These are phyloP conservation scores for Corylus avellana DNA, from an alignment of 306 rosid species.

Conservation along the genomic window DNA sequence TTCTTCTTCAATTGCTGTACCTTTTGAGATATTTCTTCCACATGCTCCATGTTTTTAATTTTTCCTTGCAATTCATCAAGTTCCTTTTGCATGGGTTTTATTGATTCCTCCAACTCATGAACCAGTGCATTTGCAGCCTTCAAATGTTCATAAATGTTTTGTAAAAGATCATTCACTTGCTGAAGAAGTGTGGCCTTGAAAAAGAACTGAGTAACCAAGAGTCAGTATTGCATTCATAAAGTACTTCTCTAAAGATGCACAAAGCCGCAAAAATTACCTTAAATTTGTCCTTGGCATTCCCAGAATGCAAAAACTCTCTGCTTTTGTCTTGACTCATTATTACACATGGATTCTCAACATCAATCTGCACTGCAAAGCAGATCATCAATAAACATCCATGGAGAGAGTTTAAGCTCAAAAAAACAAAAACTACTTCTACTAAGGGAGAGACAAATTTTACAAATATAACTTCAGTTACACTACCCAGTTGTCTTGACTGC, in stretches of 20 bases:
- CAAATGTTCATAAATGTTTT: slow-evolving; percentile 56
- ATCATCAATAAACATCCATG: slow-evolving; percentile 6
- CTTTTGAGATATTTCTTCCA: slow-evolving; percentile 71
- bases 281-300: slow-evolving; percentile 84
- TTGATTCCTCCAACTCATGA: slow-evolving; percentile 64
- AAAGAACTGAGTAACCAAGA: slow-evolving; percentile 67
- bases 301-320: slow-evolving; percentile 92
- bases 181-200: slow-evolving; percentile 97
- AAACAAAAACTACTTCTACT: not conserved
- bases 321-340: slow-evolving; percentile 95
- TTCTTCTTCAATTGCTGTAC: slow-evolving; percentile 74
- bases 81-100: slow-evolving; percentile 82
- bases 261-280: slow-evolving; percentile 55
- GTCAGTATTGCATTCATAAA: slow-evolving; percentile 43
- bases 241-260: slow-evolving; percentile 15
- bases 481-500: not conserved
- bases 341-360: slow-evolving; percentile 94
- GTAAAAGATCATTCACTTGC: slow-evolving; percentile 85
- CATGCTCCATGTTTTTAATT: slow-evolving; percentile 74
- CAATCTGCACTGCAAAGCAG: slow-evolving; percentile 62
- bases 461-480: not conserved
- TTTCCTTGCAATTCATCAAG: slow-evolving; percentile 71
- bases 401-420: slow-evolving; percentile 12
- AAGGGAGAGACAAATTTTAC: not conserved
- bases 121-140: slow-evolving; percentile 50